These are phyloP conservation scores for Violaceomyces palustris DNA, from an alignment of 1,284 basidiomycete genomes.

Conservation along the genomic window DNA sequence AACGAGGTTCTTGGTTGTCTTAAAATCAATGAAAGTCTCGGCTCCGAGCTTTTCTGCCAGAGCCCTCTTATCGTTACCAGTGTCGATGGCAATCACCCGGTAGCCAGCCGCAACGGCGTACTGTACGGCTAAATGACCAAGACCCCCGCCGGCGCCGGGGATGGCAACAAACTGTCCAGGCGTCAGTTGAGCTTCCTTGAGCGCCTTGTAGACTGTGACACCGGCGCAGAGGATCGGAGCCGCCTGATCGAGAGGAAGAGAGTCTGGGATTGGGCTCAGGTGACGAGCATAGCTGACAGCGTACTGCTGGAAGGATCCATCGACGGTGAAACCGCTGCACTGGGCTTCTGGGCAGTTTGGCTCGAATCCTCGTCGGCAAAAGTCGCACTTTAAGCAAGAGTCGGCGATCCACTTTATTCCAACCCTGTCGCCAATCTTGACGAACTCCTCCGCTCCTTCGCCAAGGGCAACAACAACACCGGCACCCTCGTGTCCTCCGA, in stretches of 20 bases:
- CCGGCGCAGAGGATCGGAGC: constrained; percentile 75
- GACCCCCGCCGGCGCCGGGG: constrained; percentile 68
- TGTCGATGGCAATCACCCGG: constrained; percentile 74
- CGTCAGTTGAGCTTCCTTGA: constrained; percentile 64
- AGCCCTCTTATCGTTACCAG: constrained; percentile 69
- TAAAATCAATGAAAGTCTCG: constrained; percentile 75
- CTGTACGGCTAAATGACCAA: constrained; percentile 54
- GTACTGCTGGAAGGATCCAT: constrained; percentile 75
- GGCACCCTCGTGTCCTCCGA: constrained; percentile 75
- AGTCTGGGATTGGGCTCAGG: constrained; percentile 58
- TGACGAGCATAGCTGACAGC: constrained; percentile 64
- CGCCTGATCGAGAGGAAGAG: constrained; percentile 64
- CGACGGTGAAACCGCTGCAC: constrained; percentile 60
- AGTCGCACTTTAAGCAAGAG: constrained; percentile 67
- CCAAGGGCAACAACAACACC: constrained; percentile 71
- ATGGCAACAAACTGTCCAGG: constrained; percentile 78
- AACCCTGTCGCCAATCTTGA: constrained; percentile 69
- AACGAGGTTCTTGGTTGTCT: constrained; percentile 59
- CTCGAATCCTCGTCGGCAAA: constrained; percentile 63
- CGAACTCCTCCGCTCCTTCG: constrained; percentile 61
- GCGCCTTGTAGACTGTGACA: constrained; percentile 74
- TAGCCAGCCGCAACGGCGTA: constrained; percentile 54
- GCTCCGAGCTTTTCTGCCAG: constrained; percentile 69
- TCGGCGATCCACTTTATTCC: constrained; percentile 68
- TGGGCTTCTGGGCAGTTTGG: constrained; percentile 55